Evolutionary conservation across 2,329 filamentous ascomycete species (phyloP).

Genomic region (Sporothrix pallida): DNA sequence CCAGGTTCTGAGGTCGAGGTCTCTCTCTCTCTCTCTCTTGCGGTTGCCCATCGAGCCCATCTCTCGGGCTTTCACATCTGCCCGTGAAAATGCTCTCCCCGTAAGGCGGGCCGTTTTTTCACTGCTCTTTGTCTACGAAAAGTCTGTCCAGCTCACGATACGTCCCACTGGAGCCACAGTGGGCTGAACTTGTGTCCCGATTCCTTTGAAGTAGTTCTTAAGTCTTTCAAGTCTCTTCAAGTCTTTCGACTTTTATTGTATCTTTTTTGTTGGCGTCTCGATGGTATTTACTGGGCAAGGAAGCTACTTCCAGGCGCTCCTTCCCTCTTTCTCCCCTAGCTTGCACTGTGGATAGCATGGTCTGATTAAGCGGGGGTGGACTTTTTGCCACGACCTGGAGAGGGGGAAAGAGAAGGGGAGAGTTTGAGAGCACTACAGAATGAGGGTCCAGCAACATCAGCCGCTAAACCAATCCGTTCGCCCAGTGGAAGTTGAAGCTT

Average conservation of each 20-base stretch:
- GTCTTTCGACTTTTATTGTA: neutral
- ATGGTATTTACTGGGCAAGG: neutral
- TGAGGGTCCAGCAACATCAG: neutral
- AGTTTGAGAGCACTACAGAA: neutral
- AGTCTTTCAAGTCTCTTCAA: neutral
- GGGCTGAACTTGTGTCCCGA: neutral
- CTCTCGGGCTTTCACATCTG: neutral
- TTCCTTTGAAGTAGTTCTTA: neutral
- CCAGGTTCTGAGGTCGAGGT: neutral
- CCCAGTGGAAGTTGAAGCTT: neutral
- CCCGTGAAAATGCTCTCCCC: neutral
- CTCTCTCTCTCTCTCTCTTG: neutral
- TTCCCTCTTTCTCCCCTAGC: slow-evolving; percentile 19
- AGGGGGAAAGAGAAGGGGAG: neutral
- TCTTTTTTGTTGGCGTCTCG: neutral
- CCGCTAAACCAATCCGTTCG: slow-evolving; percentile 6
- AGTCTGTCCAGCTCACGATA: neutral
- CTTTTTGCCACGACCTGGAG: neutral
- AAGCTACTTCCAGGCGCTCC: neutral
- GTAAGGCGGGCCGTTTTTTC: neutral
- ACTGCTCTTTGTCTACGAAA: neutral
- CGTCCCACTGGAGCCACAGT: neutral
- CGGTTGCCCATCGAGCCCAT: neutral
- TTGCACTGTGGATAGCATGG: slow-evolving; percentile 21
- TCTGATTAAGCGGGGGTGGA: slow-evolving; percentile 27